Evolutionary conservation across 345 rosid species (phyloP).

Genomic region (Rhizophora apiculata): DNA sequence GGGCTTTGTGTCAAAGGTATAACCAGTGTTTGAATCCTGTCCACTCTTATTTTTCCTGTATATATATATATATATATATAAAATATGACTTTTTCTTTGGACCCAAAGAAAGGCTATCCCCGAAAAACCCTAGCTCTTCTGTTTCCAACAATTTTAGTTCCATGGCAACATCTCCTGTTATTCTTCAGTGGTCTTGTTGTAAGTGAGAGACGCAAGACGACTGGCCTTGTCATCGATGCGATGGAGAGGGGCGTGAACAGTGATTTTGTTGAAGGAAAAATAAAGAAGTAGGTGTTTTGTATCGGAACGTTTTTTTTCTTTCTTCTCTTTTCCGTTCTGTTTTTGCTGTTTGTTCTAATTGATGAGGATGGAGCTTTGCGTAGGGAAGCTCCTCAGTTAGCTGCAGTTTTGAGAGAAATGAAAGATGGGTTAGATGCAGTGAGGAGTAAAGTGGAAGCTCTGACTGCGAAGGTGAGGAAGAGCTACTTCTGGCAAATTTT

Average conservation of each 20-base stretch:
- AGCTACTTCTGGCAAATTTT: background rate
- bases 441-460: slow-evolving; percentile 63
- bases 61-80: too few species aligned
- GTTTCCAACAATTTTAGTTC: too few species aligned
- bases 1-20: too few species aligned
- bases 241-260: slow-evolving; percentile 9
- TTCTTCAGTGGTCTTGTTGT: too few species aligned
- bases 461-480: slow-evolving; percentile 61
- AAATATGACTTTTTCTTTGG: too few species aligned
- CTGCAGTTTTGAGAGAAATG: slow-evolving; percentile 62
- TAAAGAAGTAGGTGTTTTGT: slow-evolving; percentile 11
- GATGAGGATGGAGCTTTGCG: background rate
- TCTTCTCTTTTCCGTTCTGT: background rate
- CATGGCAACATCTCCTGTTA: too few species aligned
- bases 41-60: too few species aligned
- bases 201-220: too few species aligned
- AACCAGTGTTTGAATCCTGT: too few species aligned
- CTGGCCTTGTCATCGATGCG: background rate
- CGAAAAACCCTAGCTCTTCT: too few species aligned
- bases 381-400: slow-evolving; percentile 73
- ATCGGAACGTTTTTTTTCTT: background rate
- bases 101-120: accelerated
- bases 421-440: slow-evolving; percentile 71
- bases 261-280: background rate
- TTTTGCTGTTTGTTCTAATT: background rate